These are phyloP conservation scores for Colletotrichum magnum DNA, from an alignment of 2,329 filamentous ascomycete genomes.

Conservation along the genomic window DNA sequence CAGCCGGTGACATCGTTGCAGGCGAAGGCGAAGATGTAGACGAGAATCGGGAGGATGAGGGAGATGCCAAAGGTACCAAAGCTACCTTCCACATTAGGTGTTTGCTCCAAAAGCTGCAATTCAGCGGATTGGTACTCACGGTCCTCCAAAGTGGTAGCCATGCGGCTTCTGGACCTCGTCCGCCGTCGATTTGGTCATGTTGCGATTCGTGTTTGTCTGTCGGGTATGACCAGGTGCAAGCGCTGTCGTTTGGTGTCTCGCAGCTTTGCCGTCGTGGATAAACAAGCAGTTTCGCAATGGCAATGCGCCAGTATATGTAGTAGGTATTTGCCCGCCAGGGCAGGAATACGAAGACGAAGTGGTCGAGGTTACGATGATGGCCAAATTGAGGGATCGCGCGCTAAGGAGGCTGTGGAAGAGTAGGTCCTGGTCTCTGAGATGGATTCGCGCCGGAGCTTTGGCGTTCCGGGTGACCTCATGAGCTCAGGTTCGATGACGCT, in stretches of 20 bases:
- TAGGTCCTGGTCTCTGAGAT: too few species aligned
- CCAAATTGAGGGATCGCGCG: neutral
- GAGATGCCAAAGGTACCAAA: conserved; percentile 83
- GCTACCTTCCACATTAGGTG: conserved; percentile 49
- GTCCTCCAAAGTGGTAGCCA: conserved; percentile 67
- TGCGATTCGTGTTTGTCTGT: conserved; percentile 9
- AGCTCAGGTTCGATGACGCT: conserved; percentile 37
- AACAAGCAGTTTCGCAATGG: neutral
- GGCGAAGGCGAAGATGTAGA: conserved; percentile 84
- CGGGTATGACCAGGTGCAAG: neutral
- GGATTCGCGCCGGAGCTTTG: conserved; percentile 41
- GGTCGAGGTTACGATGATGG: neutral
- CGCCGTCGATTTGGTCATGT: conserved; percentile 53
- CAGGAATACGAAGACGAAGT: neutral
- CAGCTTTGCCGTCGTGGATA: too few species aligned
- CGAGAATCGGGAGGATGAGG: conserved; percentile 82
- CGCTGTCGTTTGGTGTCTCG: neutral
- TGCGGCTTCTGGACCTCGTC: conserved; percentile 50
- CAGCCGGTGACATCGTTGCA: conserved; percentile 96
- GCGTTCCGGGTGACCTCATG: conserved; percentile 48
- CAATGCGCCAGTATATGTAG: conserved; percentile 3
- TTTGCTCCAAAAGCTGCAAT: neutral
- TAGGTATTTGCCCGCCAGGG: neutral
- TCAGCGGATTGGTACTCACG: conserved; percentile 53
- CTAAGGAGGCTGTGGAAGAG: conserved; percentile 2